phyloP scores from a whole-genome alignment of 306 rosid species.

The Styphnolobium japonicum region DNA sequence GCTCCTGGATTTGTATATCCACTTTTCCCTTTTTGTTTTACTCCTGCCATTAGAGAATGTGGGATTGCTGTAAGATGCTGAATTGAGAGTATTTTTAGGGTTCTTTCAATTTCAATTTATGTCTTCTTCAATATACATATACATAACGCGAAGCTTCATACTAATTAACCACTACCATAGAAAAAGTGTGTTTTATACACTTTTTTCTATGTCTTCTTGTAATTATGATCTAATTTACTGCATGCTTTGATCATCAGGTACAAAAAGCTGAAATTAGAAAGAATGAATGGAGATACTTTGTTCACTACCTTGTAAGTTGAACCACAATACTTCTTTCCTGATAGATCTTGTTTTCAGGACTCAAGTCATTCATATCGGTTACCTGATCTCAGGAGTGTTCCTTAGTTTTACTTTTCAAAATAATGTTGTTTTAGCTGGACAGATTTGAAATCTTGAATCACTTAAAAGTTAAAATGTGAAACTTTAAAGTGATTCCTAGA shows the following conservation, averaged over 20 bases:
- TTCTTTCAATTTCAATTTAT: not conserved
- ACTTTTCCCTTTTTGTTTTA: not conserved
- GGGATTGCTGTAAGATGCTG: not conserved
- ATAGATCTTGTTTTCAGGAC: not conserved
- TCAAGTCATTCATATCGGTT: not conserved
- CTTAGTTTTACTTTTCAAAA: not conserved
- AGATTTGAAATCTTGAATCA: constrained; percentile 10
- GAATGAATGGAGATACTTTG: constrained; percentile 89
- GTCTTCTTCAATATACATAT: not conserved
- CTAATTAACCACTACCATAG: not conserved
- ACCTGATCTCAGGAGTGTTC: not conserved
- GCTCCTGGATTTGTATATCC: not conserved
- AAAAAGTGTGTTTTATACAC: not conserved
- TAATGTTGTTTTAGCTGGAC: not conserved
- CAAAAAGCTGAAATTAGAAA: constrained; percentile 83
- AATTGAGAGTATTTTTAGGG: constrained; percentile 16
- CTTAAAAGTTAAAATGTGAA: not conserved
- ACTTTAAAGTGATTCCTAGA: constrained; percentile 8
- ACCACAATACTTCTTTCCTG: not conserved
- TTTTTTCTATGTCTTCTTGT: not conserved
- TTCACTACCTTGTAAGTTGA: constrained; percentile 92
- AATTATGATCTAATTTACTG: constrained; percentile 7
- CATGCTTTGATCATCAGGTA: constrained; percentile 51
- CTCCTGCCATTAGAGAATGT: not conserved
- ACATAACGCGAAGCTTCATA: not conserved